phyloP scores from a whole-genome alignment of 2,329 filamentous ascomycete species.

The Calonectria montana region DNA sequence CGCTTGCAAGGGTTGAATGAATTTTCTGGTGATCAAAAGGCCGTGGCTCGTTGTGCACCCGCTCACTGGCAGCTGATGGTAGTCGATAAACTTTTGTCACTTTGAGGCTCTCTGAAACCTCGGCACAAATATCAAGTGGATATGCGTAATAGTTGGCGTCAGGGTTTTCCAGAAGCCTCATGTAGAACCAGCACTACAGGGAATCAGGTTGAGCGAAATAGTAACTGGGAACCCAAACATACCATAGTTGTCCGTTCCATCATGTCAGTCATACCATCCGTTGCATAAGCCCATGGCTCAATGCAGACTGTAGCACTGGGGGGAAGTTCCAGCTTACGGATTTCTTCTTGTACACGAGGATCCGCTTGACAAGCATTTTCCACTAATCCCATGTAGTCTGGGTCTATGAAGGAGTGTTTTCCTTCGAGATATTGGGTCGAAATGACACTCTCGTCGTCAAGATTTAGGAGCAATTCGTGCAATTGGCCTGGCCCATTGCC shows the following conservation, averaged over 20 bases:
- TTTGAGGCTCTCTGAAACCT: conserved; percentile 58
- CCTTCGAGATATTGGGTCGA: conserved; percentile 49
- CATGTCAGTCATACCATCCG: conserved; percentile 65
- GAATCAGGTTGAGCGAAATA: accelerated
- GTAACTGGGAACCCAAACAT: conserved; percentile 4
- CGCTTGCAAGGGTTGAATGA: conserved; percentile 55
- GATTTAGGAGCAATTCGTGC: conserved; percentile 46
- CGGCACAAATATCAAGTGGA: conserved; percentile 62
- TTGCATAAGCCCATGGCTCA: conserved; percentile 56
- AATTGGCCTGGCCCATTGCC: conserved; percentile 30
- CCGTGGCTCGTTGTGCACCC: conserved; percentile 43
- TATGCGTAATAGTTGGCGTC: conserved; percentile 69
- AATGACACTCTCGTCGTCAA: conserved; percentile 34
- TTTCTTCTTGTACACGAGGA: conserved; percentile 54
- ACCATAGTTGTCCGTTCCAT: conserved; percentile 61
- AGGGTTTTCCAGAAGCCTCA: conserved; percentile 49
- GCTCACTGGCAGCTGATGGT: conserved; percentile 48
- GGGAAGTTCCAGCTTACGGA: conserved; percentile 56
- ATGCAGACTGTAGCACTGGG: neutral
- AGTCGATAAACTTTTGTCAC: conserved; percentile 60
- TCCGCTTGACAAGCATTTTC: conserved; percentile 60
- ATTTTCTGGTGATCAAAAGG: conserved; percentile 56
- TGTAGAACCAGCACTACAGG: conserved; percentile 42
- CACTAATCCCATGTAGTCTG: conserved; percentile 59
- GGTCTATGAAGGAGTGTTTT: conserved; percentile 60